Evolutionary conservation across 441 rosid genomes (phyloP).

Genomic region (Aquilaria agallochum): DNA sequence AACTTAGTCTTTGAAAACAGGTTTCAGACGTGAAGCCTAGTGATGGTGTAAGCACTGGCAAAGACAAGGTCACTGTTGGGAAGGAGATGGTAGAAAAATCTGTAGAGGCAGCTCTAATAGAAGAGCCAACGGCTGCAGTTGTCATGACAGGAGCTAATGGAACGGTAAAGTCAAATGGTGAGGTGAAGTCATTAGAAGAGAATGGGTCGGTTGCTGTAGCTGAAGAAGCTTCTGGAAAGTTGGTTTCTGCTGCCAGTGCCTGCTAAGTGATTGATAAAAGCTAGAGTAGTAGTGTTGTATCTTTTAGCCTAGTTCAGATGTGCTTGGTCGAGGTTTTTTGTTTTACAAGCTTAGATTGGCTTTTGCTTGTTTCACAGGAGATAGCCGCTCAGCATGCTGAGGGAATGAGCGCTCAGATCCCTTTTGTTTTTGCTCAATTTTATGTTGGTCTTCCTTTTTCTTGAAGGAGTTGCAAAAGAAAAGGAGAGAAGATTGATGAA

Average conservation of each 20-base stretch:
- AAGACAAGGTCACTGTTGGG: slow-evolving; percentile 15
- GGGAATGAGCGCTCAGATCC: slow-evolving; percentile 1
- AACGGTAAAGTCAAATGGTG: slow-evolving; percentile 29
- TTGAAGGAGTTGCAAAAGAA: neutral
- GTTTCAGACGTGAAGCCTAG: slow-evolving; percentile 33
- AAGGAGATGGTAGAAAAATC: slow-evolving; percentile 22
- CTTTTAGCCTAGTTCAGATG: neutral
- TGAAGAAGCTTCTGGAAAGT: slow-evolving; percentile 15
- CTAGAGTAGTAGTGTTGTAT: neutral
- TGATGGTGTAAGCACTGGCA: slow-evolving; percentile 18
- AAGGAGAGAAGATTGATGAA: no score
- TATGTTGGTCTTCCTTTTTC: neutral
- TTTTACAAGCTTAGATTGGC: neutral
- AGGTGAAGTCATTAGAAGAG: slow-evolving; percentile 29
- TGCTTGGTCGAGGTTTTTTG: neutral
- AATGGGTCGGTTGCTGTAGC: slow-evolving; percentile 22
- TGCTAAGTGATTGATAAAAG: slow-evolving; percentile 25
- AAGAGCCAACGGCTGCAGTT: slow-evolving; percentile 13
- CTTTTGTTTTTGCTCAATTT: slow-evolving; percentile 4
- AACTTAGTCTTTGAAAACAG: slow-evolving; percentile 24
- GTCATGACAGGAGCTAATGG: neutral
- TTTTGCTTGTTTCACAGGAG: slow-evolving; percentile 5
- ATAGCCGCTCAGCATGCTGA: slow-evolving; percentile 7
- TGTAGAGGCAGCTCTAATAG: slow-evolving; percentile 13
- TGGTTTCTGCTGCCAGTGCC: slow-evolving; percentile 38